Evolutionary conservation across 495 filamentous ascomycete species (phyloP).

Genomic region (Barbatosphaeria neglecta): DNA sequence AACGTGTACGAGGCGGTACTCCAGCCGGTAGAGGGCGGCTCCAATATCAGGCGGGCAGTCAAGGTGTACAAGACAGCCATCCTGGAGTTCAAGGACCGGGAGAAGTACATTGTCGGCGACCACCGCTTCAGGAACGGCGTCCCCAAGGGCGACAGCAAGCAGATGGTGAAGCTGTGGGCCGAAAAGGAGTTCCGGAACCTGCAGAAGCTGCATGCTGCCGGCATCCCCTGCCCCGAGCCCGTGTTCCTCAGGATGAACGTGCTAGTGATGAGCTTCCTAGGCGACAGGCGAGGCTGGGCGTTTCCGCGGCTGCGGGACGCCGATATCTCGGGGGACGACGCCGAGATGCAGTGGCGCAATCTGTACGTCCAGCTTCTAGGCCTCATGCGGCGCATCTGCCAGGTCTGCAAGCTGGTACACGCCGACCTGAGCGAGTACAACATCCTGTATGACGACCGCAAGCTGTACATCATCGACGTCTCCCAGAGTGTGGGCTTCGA

Average conservation of each 20-base stretch:
- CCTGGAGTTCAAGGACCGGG: slow-evolving; percentile 91
- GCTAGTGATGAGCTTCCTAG: slow-evolving; percentile 85
- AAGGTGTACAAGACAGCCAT: slow-evolving; percentile 98
- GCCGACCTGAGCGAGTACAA: slow-evolving; percentile 98
- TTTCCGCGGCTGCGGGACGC: slow-evolving; percentile 64
- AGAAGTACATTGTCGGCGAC: slow-evolving; percentile 88
- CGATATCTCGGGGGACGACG: slow-evolving; percentile 28
- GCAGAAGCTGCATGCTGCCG: slow-evolving; percentile 66
- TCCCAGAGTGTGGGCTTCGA: slow-evolving; percentile 95
- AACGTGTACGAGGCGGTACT: slow-evolving; percentile 72
- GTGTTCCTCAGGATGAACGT: slow-evolving; percentile 81
- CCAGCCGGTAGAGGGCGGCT: slow-evolving; percentile 34
- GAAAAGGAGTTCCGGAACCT: slow-evolving; percentile 97
- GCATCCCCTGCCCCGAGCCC: slow-evolving; percentile 84
- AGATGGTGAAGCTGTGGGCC: slow-evolving; percentile 97
- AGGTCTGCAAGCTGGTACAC: slow-evolving; percentile 80
- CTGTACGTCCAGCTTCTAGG: slow-evolving; percentile 76
- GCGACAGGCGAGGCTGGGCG: slow-evolving; percentile 73
- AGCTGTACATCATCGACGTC: slow-evolving; percentile 90
- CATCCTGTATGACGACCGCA: slow-evolving; percentile 72
- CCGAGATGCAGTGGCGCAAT: slow-evolving; percentile 64
- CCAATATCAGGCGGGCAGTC: slow-evolving; percentile 54
- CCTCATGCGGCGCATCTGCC: slow-evolving; percentile 86
- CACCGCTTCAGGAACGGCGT: slow-evolving; percentile 65
- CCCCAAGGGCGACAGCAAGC: slow-evolving; percentile 81